phyloP scores from a whole-genome alignment of 176 grass and related monocot species.

The Secale cereale region DNA sequence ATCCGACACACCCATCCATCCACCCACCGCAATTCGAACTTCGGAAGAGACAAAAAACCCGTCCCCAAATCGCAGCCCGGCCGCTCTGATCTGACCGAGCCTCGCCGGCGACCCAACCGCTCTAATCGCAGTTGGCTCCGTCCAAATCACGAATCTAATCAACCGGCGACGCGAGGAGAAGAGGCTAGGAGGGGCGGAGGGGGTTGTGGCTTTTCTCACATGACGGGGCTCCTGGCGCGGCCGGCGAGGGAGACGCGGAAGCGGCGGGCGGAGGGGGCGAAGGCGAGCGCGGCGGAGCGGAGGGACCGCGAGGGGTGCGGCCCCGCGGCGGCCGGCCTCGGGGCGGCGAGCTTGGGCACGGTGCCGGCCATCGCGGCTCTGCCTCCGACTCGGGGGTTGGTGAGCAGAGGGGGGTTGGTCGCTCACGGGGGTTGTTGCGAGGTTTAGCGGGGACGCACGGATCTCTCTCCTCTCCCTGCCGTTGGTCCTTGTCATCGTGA shows the following conservation, averaged over 20 bases:
- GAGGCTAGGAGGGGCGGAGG: background rate
- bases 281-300: slow-evolving; percentile 19
- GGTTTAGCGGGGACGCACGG: background rate
- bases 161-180: accelerated
- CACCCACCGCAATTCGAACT: background rate
- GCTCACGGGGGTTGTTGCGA: slow-evolving; percentile 32
- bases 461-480: background rate
- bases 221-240: slow-evolving; percentile 49
- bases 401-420: slow-evolving; percentile 6
- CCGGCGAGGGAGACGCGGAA: slow-evolving; percentile 44
- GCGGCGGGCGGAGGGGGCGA: slow-evolving; percentile 28
- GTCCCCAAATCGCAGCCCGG: background rate
- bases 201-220: background rate
- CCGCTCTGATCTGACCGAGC: background rate
- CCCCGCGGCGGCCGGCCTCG: slow-evolving; percentile 21
- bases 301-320: background rate
- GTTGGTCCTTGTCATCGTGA: background rate
- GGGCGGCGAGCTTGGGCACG: slow-evolving; percentile 42
- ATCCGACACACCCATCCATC: background rate
- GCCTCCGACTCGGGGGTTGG: slow-evolving; percentile 10
- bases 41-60: background rate
- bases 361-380: slow-evolving; percentile 36
- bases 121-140: too few relatives aligned
- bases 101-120: background rate
- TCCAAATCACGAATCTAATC: background rate